phyloP scores from a whole-genome alignment of 75 land plant genomes.

The Larix kaempferi region DNA sequence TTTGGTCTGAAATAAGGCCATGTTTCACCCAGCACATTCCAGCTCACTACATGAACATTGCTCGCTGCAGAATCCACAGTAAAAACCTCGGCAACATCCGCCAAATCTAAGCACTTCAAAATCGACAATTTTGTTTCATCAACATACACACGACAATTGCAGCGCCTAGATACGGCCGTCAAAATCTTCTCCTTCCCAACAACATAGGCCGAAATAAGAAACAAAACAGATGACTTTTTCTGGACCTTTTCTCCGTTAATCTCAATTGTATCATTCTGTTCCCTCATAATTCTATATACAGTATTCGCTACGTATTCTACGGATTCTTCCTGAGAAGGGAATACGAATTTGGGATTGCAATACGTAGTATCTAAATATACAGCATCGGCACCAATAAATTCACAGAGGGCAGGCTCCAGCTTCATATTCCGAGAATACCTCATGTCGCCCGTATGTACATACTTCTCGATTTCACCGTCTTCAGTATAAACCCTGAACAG shows the following conservation, averaged over 20 bases:
- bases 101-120: conserved; percentile 60
- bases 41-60: conserved; percentile 85
- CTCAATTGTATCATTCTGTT: conserved; percentile 28
- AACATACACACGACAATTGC: conserved; percentile 51
- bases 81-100: conserved; percentile 44
- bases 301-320: conserved; percentile 61
- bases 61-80: conserved; percentile 55
- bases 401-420: conserved; percentile 33
- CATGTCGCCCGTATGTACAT: conserved; percentile 96
- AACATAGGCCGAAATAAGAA: conserved; percentile 88
- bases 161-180: conserved; percentile 60
- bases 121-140: conserved; percentile 62
- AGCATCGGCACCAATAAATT: conserved; percentile 75
- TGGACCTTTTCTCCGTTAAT: conserved; percentile 15
- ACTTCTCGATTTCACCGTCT: conserved; percentile 32
- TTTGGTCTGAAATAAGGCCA: conserved; percentile 97
- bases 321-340: conserved; percentile 77
- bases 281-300: conserved; percentile 33
- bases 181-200: conserved; percentile 94
- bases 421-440: conserved; percentile 65
- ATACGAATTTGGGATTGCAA: conserved; percentile 85
- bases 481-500: conserved; percentile 39
- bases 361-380: conserved; percentile 92
- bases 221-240: conserved; percentile 28
- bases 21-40: conserved; percentile 94